Evolutionary conservation across 192 early-diverging fungal genomes (phyloP), one percentile per base, ranked within the genome.

Genomic region (Backusella psychrophila): DNA sequence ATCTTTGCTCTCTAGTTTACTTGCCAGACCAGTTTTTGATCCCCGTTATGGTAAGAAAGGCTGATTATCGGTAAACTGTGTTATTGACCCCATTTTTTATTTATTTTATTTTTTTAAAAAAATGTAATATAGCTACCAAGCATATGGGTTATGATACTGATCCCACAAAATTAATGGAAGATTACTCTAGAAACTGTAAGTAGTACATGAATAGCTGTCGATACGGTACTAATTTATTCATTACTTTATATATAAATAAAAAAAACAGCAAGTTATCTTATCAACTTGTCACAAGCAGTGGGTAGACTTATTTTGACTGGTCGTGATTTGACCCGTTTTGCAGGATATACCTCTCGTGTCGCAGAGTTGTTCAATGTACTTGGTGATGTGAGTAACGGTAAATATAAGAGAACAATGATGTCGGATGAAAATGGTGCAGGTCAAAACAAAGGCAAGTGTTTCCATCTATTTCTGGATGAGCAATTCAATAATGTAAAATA

Each of bases 211-310:
- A 6, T 35, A 21, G 8, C 11, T 39, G 0, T 39, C 11, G 38
- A 12, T 8, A 39, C 7, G 26, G 9, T 46, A 2, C 26, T 44
- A 21, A n/a, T 29, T 71, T 17, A 31, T 41, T 19, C 9, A 19
- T 35, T 35, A 35, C 6, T 49, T 26, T 33, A 3, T 29, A n/a
- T n/a, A n/a, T n/a, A n/a, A n/a, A 29, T 66, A 66, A 23, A 66
- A 29, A 33, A 67, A 67, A 44, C 70, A 89, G 88, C 88, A 35
- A 84, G 88, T 69, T 90, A 90, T 63, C 79, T 90, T 31, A 89
- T 90, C 42, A 90, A 89, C 66, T 71, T 90, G 35, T 90, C 89
- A 4, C 89, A 90, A 75, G 89, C 89, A 59, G 86, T 90, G 1
- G 89, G 89, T 35, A 80, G 89, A 42, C 75, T 90, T 17, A 90